Base-by-base conservation (phyloP, 805 yeast genomes). In the Maudiozyma pseudohumilis region DNA sequence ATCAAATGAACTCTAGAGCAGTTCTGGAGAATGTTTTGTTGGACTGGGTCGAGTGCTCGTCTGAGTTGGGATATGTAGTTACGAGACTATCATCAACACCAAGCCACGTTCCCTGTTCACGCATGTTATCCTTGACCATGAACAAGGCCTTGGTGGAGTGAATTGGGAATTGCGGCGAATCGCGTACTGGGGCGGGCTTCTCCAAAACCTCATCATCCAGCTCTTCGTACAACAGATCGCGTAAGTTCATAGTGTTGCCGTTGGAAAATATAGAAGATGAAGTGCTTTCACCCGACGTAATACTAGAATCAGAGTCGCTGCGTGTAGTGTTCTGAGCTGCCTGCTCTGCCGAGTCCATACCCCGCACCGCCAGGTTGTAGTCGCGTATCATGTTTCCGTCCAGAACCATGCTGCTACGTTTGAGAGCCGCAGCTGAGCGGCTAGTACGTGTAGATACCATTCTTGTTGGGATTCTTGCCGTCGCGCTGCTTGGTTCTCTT, bases 321-420 rank as follows among this genome's bases (percentile, higher is more conserved):
- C 40, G 25, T 15, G 18, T 27, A 5, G 32, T 20, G 10, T 17
- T 20, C 5, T 28, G 10, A 28, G 21, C 19, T 31, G n/a, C 12
- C 9, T 24, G 27, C 26, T 33, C 23, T 11, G 17, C 16, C 6
- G 15, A 11, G n/a, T 17, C 18, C 2, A 31, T n/a, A 9, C 26
- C 26, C 28, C 40, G 43, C 12, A 55, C 29, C n/a, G 56, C 58
- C 15, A 50, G 27, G 34, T 49, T 50, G 40, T 54, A 54, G 25
- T 55, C 60, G 22, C 52, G 41, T 3, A 54, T 47, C 26, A 54
- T 34, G 11, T 43, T 47, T 22, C 50, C 53, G 41, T 55, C 60
- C 19, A 55, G 39, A 16, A 50, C 22, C 16, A 52, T 45, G 11
- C 55, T 54, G 35, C 55, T 47, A 39, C 59, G 30, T n/a, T 37